Percentiles rank a stretch among this genome's conserved stretches.
Conservation (phyloP, 495 filamentous ascomycete species). For the Neurospora terricola region DNA sequence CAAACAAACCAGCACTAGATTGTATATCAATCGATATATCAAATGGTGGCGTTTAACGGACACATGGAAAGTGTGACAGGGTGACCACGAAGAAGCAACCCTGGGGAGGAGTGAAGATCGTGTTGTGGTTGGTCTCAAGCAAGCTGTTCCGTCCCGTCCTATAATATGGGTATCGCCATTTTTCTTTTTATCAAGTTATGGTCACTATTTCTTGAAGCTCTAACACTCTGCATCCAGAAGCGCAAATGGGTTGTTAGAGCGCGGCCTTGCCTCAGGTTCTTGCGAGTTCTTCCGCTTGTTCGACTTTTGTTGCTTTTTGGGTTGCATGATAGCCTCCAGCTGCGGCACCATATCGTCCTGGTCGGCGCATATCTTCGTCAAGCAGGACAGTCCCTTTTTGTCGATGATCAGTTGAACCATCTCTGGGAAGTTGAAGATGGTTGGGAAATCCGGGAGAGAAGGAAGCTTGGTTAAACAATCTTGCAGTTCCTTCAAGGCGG, state of each 20-base stretch:
- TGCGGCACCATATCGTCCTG: constrained; percentile 6
- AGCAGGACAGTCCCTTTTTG: constrained; percentile 4
- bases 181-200: too few species aligned
- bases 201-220: neutral
- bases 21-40: too few species aligned
- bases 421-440: constrained; percentile 7
- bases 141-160: too few species aligned
- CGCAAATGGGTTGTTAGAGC: neutral
- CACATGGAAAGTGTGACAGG: too few species aligned
- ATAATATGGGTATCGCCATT: neutral
- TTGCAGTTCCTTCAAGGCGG: neutral
- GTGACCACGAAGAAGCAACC: too few species aligned
- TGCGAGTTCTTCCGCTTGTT: constrained; percentile 1
- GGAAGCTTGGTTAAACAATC: constrained; percentile 6
- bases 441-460: constrained; percentile 12
- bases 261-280: neutral
- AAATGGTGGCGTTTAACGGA: too few species aligned
- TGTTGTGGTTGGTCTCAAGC: neutral
- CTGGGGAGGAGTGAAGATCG: too few species aligned
- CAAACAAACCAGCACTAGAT: too few species aligned
- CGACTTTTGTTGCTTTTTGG: neutral
- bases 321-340: constrained; percentile 7
- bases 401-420: constrained; percentile 5
- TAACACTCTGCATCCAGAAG: neutral
- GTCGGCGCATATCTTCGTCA: constrained; percentile 6